A percentile compares a stretch with the other conserved stretches of the same genome.
These are phyloP conservation scores for Aphanoascus verrucosus DNA, from an alignment of 2,329 filamentous ascomycete genomes.

Conservation along the genomic window DNA sequence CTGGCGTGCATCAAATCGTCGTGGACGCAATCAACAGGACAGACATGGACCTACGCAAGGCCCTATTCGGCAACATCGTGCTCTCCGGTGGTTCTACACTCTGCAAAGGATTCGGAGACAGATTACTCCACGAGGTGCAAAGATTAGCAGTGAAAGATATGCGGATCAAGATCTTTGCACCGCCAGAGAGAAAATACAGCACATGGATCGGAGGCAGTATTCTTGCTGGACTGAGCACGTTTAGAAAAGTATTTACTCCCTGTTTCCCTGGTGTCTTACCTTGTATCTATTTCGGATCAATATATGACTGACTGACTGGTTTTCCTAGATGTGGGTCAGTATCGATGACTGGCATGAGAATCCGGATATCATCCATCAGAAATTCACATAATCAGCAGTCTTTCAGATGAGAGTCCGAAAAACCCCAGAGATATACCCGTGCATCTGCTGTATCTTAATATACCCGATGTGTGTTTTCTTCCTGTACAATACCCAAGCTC, in stretches of 20 bases:
- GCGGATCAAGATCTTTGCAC: conserved; percentile 98
- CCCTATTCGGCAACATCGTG: conserved; percentile 92
- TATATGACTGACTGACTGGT: conserved; percentile 5
- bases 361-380: conserved; percentile 95
- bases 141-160: conserved; percentile 94
- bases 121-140: conserved; percentile 84
- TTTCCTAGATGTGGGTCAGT: conserved; percentile 89
- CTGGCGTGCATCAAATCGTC: conserved; percentile 93
- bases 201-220: conserved; percentile 99
- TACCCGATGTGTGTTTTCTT: background rate
- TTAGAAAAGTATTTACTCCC: conserved; percentile 67
- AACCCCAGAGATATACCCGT: background rate
- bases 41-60: conserved; percentile 88
- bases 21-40: conserved; percentile 92
- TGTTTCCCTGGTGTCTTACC: background rate
- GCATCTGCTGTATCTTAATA: background rate
- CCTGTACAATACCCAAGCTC: conserved; percentile 8
- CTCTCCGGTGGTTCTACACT: conserved; percentile 91
- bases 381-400: conserved; percentile 58
- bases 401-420: background rate
- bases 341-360: conserved; percentile 99
- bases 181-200: conserved; percentile 94
- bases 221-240: conserved; percentile 89
- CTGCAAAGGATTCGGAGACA: conserved; percentile 92
- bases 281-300: background rate